Conservation (phyloP, 2,329 filamentous ascomycete species). For the Cladobotryum mycophilum region DNA sequence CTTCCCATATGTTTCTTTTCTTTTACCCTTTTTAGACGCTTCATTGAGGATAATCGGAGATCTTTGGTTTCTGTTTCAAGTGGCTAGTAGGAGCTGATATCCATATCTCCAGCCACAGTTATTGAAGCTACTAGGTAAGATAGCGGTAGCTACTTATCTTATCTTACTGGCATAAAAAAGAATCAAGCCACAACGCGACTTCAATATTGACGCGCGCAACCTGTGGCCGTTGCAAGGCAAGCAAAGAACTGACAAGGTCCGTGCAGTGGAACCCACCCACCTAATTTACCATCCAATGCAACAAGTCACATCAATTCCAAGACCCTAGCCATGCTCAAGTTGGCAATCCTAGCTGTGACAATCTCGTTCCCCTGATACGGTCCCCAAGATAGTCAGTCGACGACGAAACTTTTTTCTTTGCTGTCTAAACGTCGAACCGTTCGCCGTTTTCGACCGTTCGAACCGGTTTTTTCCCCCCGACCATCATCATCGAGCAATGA, state of each 20-base stretch:
- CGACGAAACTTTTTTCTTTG: no score
- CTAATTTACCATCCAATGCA: neutral
- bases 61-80: no score
- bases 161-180: neutral
- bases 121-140: no score
- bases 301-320: neutral
- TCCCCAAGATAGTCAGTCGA: no score
- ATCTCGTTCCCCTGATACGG: neutral
- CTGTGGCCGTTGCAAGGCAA: neutral
- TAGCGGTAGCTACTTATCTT: neutral
- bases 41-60: no score
- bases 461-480: neutral
- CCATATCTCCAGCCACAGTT: no score
- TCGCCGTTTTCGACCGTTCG: neutral
- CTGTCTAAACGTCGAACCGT: no score
- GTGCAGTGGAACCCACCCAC: constrained; percentile 2
- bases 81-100: no score
- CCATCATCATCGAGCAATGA: constrained; percentile 4
- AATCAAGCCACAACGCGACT: neutral
- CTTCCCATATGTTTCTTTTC: no score
- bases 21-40: no score
- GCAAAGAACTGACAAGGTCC: neutral
- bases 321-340: neutral
- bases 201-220: neutral
- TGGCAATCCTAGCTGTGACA: neutral